Conservation (phyloP, 2,329 filamentous ascomycete genomes). For the Colletotrichum sp. region DNA sequence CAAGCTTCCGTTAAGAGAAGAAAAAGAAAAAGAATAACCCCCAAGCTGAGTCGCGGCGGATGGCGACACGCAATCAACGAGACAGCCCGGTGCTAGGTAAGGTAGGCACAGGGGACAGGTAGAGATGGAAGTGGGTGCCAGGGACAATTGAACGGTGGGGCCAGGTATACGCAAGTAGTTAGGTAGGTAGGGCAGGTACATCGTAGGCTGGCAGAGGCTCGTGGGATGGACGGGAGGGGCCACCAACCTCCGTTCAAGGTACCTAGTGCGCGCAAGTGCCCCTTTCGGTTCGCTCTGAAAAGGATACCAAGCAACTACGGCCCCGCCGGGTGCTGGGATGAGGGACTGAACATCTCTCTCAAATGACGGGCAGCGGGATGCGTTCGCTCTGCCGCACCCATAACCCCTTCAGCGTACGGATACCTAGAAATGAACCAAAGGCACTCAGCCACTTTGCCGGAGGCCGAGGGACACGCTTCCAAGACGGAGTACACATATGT, state of each 20-base stretch:
- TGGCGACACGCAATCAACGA: constrained; percentile 4
- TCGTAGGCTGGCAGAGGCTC: background rate
- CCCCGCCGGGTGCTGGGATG: background rate
- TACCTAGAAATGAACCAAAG: background rate
- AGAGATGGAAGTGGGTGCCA: background rate
- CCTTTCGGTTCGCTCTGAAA: background rate
- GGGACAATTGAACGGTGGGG: background rate
- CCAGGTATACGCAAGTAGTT: background rate
- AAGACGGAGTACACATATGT: background rate
- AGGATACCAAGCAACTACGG: background rate
- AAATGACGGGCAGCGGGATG: background rate
- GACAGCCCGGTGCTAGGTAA: background rate
- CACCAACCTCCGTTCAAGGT: background rate
- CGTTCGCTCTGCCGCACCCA: background rate
- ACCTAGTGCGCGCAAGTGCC: background rate
- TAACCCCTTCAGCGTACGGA: background rate
- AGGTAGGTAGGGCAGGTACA: background rate
- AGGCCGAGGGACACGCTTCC: background rate
- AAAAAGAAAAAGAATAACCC: background rate
- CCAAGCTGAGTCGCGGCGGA: background rate
- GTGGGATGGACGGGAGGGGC: background rate
- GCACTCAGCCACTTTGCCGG: background rate
- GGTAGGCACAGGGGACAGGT: background rate
- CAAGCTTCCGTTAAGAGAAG: background rate
- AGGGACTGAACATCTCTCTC: background rate